Percentiles rank a stretch among this genome's conserved stretches.
Evolutionary conservation across 1,139 yeast species (phyloP).

Genomic region (Wickerhamomyces sp.): DNA sequence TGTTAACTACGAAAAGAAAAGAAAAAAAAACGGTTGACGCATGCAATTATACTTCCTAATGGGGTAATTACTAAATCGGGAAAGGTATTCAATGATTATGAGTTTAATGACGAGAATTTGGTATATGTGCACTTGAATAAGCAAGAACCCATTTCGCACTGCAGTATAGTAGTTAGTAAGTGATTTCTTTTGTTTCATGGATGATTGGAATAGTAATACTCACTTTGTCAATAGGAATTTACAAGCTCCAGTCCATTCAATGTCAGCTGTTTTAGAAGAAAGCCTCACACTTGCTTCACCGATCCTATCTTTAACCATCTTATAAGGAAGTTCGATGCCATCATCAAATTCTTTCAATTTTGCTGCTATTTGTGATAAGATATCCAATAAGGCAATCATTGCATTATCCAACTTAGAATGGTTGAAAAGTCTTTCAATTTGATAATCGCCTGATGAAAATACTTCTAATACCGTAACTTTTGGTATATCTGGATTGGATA

Average conservation of each 20-base stretch:
- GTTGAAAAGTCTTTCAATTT: slow-evolving; percentile 50
- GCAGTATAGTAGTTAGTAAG: slow-evolving; percentile 1
- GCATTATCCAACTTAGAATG: slow-evolving; percentile 71
- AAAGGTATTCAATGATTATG: too few relatives aligned
- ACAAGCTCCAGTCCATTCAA: slow-evolving; percentile 90
- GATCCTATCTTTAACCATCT: slow-evolving; percentile 56
- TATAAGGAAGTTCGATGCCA: slow-evolving; percentile 69
- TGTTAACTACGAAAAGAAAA: too few relatives aligned
- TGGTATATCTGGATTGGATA: slow-evolving; percentile 26
- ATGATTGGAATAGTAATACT: not conserved
- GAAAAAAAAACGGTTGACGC: too few relatives aligned
- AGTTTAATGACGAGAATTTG: slow-evolving; percentile 5
- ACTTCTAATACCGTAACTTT: slow-evolving; percentile 15
- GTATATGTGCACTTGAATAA: slow-evolving; percentile 27
- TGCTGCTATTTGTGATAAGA: slow-evolving; percentile 52
- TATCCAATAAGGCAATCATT: slow-evolving; percentile 67
- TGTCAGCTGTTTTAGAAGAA: slow-evolving; percentile 56
- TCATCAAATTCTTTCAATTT: slow-evolving; percentile 44
- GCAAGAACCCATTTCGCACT: slow-evolving; percentile 32
- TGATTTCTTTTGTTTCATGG: not conserved
- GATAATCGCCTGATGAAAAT: slow-evolving; percentile 23
- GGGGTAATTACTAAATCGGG: too few relatives aligned
- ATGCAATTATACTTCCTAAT: too few relatives aligned
- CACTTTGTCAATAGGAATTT: slow-evolving; percentile 66
- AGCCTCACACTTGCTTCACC: slow-evolving; percentile 76